Conservation (phyloP, 805 yeast species). For the Sugiyamaella valdiviana region DNA sequence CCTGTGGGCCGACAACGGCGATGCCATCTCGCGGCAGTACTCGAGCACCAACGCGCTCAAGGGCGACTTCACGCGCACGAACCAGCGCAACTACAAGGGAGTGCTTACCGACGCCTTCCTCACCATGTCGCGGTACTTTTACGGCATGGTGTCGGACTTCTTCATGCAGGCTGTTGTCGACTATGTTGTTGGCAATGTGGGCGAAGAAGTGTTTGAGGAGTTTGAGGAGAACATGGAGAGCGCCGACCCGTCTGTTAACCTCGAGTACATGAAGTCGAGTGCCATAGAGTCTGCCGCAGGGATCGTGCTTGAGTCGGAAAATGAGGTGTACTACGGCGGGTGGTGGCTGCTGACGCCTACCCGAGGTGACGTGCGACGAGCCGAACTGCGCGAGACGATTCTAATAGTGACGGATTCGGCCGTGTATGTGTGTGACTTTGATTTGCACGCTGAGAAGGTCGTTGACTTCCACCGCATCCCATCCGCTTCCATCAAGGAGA, state of each 20-base stretch:
- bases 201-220: constrained; percentile 35
- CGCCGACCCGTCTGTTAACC: constrained; percentile 24
- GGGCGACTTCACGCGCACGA: constrained; percentile 43
- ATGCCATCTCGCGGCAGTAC: constrained; percentile 56
- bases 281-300: constrained; percentile 21
- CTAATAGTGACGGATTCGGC: constrained; percentile 25
- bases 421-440: constrained; percentile 26
- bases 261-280: constrained; percentile 26
- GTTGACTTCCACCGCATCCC: constrained; percentile 16
- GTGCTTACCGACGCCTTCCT: constrained; percentile 39
- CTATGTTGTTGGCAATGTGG: constrained; percentile 35
- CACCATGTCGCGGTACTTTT: constrained; percentile 39
- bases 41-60: constrained; percentile 52
- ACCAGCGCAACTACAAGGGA: constrained; percentile 39
- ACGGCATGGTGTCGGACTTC: constrained; percentile 41
- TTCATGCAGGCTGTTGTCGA: constrained; percentile 42
- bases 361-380: constrained; percentile 15
- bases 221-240: constrained; percentile 35
- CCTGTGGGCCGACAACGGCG: constrained; percentile 67
- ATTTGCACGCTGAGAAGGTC: constrained; percentile 19
- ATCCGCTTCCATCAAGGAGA: constrained; percentile 5
- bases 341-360: constrained; percentile 33
- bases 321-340: constrained; percentile 27
- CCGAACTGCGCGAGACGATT: constrained; percentile 22
- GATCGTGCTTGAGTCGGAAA: constrained; percentile 18